Conservation (phyloP, 441 rosid genomes). For the Brassica balearica region DNA sequence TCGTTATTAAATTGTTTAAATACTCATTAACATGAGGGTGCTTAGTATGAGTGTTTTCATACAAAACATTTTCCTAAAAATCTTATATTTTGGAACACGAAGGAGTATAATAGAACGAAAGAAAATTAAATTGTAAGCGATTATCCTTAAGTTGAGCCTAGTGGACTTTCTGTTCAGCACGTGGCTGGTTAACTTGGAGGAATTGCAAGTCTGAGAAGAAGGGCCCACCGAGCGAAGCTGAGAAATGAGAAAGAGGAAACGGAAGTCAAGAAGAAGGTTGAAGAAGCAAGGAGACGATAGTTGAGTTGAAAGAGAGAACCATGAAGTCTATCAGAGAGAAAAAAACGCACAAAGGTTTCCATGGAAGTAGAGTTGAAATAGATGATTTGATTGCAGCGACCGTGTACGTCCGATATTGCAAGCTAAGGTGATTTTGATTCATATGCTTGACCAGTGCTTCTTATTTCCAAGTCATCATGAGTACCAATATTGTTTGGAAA, state of each 20-base stretch:
- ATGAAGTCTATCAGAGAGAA: neutral
- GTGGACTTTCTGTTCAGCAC: neutral
- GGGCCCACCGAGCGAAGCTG: conserved; percentile 38
- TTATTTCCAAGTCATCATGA: conserved; percentile 16
- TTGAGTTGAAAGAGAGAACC: neutral
- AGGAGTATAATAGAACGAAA: neutral
- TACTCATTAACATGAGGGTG: too few species aligned
- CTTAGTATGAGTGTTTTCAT: too few species aligned
- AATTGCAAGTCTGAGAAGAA: conserved; percentile 47
- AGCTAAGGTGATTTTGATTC: conserved; percentile 46
- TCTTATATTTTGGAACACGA: too few species aligned
- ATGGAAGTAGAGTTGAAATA: neutral
- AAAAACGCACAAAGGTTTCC: neutral
- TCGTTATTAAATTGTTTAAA: too few species aligned
- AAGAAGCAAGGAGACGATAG: neutral
- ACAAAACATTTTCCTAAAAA: too few species aligned
- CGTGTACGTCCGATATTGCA: conserved; percentile 52
- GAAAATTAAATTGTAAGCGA: neutral
- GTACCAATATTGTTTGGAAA: neutral
- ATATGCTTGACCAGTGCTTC: conserved; percentile 14
- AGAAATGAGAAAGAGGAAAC: conserved; percentile 36
- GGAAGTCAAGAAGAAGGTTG: neutral
- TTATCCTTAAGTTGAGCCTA: neutral
- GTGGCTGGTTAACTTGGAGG: conserved; percentile 41
- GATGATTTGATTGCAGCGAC: conserved; percentile 51